Evolutionary conservation across 805 yeast species (phyloP).

Genomic region (baker's yeast (Saccharomyces cerevisiae)): DNA sequence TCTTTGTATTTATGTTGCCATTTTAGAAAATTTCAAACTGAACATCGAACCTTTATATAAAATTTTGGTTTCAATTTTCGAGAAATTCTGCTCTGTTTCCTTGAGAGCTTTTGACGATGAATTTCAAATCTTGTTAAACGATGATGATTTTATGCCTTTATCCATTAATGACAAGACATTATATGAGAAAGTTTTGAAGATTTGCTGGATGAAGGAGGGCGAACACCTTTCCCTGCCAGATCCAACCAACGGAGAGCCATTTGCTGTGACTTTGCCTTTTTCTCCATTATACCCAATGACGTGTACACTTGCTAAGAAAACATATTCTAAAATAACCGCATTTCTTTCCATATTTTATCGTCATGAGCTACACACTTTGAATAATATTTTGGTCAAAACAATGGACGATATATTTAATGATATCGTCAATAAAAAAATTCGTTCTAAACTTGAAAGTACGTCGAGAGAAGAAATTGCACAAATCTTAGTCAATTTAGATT

Average conservation of each 20-base stretch:
- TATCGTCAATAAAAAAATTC: constrained; percentile 57
- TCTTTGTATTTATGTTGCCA: constrained; percentile 64
- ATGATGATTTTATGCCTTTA: constrained; percentile 87
- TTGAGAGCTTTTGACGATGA: constrained; percentile 49
- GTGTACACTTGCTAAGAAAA: constrained; percentile 64
- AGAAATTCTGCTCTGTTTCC: constrained; percentile 49
- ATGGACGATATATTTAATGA: constrained; percentile 63
- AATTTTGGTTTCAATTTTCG: constrained; percentile 49
- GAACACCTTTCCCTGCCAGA: constrained; percentile 31
- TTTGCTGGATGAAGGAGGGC: constrained; percentile 61
- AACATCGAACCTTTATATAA: constrained; percentile 53
- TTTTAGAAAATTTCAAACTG: constrained; percentile 65
- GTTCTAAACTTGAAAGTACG: constrained; percentile 53
- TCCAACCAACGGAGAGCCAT: constrained; percentile 24
- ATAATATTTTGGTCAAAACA: constrained; percentile 48
- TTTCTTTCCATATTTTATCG: constrained; percentile 63
- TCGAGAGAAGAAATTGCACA: constrained; percentile 89
- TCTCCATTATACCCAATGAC: constrained; percentile 82
- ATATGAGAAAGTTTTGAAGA: constrained; percentile 53
- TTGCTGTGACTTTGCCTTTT: constrained; percentile 71
- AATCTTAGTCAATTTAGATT: constrained; percentile 79
- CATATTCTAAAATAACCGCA: constrained; percentile 52
- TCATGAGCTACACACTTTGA: constrained; percentile 51
- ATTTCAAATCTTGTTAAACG: constrained; percentile 54
- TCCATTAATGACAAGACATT: constrained; percentile 50